Evolutionary conservation across 2,329 filamentous ascomycete genomes (phyloP), one percentile per base, ranked within the genome.

Genomic region (Phialocephala subalpina): DNA sequence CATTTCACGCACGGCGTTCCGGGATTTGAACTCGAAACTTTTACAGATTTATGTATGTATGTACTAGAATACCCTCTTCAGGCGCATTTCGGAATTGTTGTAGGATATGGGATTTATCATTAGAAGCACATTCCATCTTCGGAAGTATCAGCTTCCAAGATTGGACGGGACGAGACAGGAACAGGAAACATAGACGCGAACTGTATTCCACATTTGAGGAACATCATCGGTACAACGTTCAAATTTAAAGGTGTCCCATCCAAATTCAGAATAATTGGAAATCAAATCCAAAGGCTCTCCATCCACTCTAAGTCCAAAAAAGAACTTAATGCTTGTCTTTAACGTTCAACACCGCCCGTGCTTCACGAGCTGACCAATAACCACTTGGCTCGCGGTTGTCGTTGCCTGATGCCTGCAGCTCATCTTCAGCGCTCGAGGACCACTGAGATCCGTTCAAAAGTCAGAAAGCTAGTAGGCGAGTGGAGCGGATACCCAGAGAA

Each of bases 351-450:
- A 33, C 29, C 9, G 29, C 2, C 53, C 52, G 35, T 61, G 52
- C 60, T 62, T 56, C 52, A 42, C 60, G 60, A 62, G 60, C 52
- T 40, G 38, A 45, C 60, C 60, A 62, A 62, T 56, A 20, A 47
- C 20, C 14, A 27, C 20, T 14, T n/a, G 29, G 14, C 42, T 22
- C 14, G 16, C 53, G 22, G 47, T n/a, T 14, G 42, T 29, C 8
- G 35, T 35, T 29, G 20, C 20, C 59, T 56, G 27, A 62, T 62
- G 60, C 60, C 60, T 62, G 60, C 36, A 42, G 49, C 35, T 27
- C 16, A 56, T 56, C 49, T 62, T 45, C 18, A 38, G 49, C 60
- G 60, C 60, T 56, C 49, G 40, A 40, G 22, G 49, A 62, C 49
- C 36, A 62, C 27, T 56, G 60, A 62, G 60, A 53, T 62, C 60